Base-by-base conservation (phyloP, 345 rosid genomes). In the Bruguiera sexangula region DNA sequence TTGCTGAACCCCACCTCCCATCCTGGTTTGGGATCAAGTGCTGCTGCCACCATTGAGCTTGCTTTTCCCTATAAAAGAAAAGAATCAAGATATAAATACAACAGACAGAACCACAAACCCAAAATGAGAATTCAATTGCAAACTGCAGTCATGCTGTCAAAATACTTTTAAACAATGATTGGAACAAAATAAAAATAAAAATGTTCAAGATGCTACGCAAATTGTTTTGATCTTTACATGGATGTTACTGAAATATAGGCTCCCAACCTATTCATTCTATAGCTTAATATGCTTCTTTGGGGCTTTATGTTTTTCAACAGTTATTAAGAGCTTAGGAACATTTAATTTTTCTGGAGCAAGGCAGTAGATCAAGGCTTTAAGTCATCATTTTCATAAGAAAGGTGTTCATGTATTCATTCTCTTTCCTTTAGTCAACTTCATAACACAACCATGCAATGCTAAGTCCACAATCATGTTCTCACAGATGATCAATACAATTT, bases 11-110 rank as follows among this genome's bases (percentile, higher is more conserved):
- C 69, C 59, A 94, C 98, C 80, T 85, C 82, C 97, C 95, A 91
- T 65, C 85, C 93, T 31, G 93, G 85, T 73, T 87, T 75, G 31
- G 98, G 98, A 83, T 57, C 79, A 63, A 94, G 92, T 62, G 85
- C 87, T 26, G 90, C 85, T 60, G 96, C 97, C 67, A 87, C 97
- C 98, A 94, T 88, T 61, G 95, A 86, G 79, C 98, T 94, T 80
- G 93, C 97, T 77, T 89, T 94, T 52, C 98, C 98, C 98, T 94
- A 73, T 50, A 60, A 69, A 43, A 68, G 63, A 3, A 55, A 10
- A 24, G 6, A 63, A 11, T 34, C 6, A 34, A 29, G 21, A 58
- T 22, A 16, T 43, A 43, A 26, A 19, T 6, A 39, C 9, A 15
- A 66, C 46, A 53, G 37, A 46, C 27, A 63, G 6, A 6, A 8